A percentile compares a stretch with the other conserved stretches of the same genome.
Evolutionary conservation across 2,329 filamentous ascomycete species (phyloP).

Genomic region (Fusarium sp.): DNA sequence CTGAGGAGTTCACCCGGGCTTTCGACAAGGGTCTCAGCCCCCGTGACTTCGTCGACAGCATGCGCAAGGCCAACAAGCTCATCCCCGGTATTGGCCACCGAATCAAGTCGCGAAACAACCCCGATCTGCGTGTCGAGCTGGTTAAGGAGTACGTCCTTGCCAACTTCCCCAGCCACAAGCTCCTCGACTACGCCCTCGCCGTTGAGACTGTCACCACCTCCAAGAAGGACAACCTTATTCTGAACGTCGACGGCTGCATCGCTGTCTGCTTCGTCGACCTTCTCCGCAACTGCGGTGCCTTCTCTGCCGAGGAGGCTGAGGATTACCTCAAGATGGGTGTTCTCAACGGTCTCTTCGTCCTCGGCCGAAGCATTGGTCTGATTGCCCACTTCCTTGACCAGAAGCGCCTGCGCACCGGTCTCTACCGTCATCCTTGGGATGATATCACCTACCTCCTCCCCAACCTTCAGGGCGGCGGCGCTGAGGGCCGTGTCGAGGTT

Average conservation of each 20-base stretch:
- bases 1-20: slow-evolving; percentile 97
- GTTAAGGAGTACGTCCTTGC: slow-evolving; percentile 99
- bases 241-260: slow-evolving; percentile 98
- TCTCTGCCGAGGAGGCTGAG: slow-evolving; percentile 94
- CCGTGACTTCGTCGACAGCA: slow-evolving; percentile 97
- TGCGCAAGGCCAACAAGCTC: slow-evolving; percentile 99
- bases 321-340: slow-evolving; percentile 99
- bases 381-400: slow-evolving; percentile 99
- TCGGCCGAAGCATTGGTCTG: slow-evolving; percentile 95
- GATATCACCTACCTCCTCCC: slow-evolving; percentile 96
- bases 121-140: slow-evolving; percentile 98
- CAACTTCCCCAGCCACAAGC: slow-evolving; percentile 97
- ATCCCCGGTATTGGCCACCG: slow-evolving; percentile 99
- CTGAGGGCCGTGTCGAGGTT: slow-evolving; percentile 90
- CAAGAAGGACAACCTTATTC: slow-evolving; percentile 99
- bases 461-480: slow-evolving; percentile 75
- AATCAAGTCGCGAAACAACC: slow-evolving; percentile 99
- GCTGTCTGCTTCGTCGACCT: slow-evolving; percentile 99
- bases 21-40: slow-evolving; percentile 98
- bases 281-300: slow-evolving; percentile 96
- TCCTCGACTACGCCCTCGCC: slow-evolving; percentile 97
- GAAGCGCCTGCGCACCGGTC: slow-evolving; percentile 97
- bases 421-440: slow-evolving; percentile 99
- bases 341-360: slow-evolving; percentile 98
- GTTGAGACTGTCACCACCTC: slow-evolving; percentile 98